Evolutionary conservation across 257 asterid species (phyloP), one percentile per base, ranked within the genome.

Genomic region (Solanum sitiens): DNA sequence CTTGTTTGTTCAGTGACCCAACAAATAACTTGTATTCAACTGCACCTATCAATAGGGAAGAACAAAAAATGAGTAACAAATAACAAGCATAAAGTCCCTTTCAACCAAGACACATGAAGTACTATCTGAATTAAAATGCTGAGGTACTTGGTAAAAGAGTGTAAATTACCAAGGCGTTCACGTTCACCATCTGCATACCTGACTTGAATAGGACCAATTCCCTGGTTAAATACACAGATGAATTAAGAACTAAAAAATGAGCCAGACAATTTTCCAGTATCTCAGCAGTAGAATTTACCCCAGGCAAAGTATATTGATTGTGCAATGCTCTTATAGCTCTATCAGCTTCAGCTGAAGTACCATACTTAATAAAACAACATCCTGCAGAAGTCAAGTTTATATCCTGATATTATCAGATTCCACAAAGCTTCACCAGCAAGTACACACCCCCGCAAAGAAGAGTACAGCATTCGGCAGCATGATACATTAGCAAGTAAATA

Each of bases 181-280:
- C 99, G 95, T 93, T 96, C 99, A 87, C 99, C 98, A 90, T 96
- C 99, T 2, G 99, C 99, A 92, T 95, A 96, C 93, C 99, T 93
- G 89, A 96, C 99, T 93, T 96, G 99, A 89, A 96, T 92, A 74
- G 99, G 99, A 90, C 97, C 98, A 83, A 88, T 87, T 87, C 98
- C 99, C 99, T 96, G 94, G 73, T 88, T 88, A 87, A 88, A 90
- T 20, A 73, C 87, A 73, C 18, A 42, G 89, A 89, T 85, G 70
- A 89, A 83, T 92, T 91, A 68, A 63, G 53, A 74, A 83, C 32
- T 33, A 40, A 84, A 53, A 85, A 82, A 86, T 83, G 44, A 65
- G 88, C 80, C 63, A 11, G 37, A 77, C 88, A 86, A 67, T 79
- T 82, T 86, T 32, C 83, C 40, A 56, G 44, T 35, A 67, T 72